Base-by-base conservation (phyloP, 2,329 filamentous ascomycete species). In the Clonostachys byssicola region DNA sequence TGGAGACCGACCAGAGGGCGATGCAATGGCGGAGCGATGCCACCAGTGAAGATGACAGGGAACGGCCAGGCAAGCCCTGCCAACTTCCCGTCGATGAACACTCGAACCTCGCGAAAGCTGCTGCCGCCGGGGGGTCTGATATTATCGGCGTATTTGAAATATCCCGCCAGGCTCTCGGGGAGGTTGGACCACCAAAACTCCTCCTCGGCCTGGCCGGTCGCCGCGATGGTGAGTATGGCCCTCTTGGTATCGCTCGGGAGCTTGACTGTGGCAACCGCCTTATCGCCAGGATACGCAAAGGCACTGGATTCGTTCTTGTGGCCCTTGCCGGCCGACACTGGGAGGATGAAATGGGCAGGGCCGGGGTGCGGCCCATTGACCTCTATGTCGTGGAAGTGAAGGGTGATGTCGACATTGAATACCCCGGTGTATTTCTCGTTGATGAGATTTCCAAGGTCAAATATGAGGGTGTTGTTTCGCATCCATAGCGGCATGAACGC, bases 181-280 rank as follows among this genome's bases (percentile, higher is more conserved):
- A 90, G 83, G 58, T 92, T 92, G 48, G 77, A 80, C 83, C 87
- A 94, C 88, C 89, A 95, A 58, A 92, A 92, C 61, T 95, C 89
- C 66, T 94, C 89, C 14, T 74, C 68, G 1, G 77, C 76, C 61
- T 94, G 89, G 1, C 88, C 89, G 54, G 84, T 89, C 14, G 89
- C 87, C 9, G 86, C 82, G n/a, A 94, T 75, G 1, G 86, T 83
- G 47, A 92, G 80, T 9, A 91, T 78, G 16, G 89, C 89, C 48
- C 84, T 81, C 46, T 80, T 78, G 17, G 76, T 74, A 56, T 89
- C 86, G 44, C 67, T 72, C 3, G 89, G 89, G 40, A 95, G 72
- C n/a, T 54, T 47, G 40, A 90, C 63, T 0, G 70, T 72, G 51
- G 78, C 79, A 1, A 74, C 75, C 1, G 86, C 84, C 48, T 75